Percentiles rank a stretch among this genome's conserved stretches.
phyloP scores from a whole-genome alignment of 2,329 filamentous ascomycete species.

The Incumbomyces lentus region DNA sequence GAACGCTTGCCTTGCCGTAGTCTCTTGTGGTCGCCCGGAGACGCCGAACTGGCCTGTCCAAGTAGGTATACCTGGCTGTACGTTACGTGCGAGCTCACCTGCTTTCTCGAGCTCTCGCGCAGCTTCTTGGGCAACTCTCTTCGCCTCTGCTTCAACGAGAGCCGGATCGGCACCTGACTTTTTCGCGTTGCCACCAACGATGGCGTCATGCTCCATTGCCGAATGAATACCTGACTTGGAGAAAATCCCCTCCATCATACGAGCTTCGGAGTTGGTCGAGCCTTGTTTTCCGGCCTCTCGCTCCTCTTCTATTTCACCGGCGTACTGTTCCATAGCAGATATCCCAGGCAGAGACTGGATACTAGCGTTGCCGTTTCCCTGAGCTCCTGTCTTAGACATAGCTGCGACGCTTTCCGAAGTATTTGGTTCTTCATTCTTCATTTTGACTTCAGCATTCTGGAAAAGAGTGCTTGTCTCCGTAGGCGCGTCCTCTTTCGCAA shows the following conservation, averaged over 20 bases:
- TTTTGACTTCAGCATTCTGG: constrained; percentile 70
- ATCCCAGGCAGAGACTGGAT: constrained; percentile 50
- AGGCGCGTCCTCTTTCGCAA: constrained; percentile 57
- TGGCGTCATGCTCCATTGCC: constrained; percentile 87
- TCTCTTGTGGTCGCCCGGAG: constrained; percentile 57
- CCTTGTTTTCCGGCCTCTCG: constrained; percentile 25
- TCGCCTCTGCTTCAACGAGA: constrained; percentile 73
- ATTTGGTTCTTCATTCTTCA: constrained; percentile 29
- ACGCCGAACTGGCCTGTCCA: constrained; percentile 84
- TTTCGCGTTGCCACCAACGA: constrained; percentile 57
- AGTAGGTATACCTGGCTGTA: constrained; percentile 77
- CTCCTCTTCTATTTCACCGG: constrained; percentile 39
- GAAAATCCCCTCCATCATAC: constrained; percentile 83
- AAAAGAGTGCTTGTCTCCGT: constrained; percentile 83
- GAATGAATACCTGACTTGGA: constrained; percentile 75
- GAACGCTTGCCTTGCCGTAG: constrained; percentile 37
- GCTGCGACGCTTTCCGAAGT: constrained; percentile 13
- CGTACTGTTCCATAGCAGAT: constrained; percentile 54
- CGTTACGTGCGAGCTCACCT: constrained; percentile 57
- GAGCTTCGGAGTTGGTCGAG: constrained; percentile 47
- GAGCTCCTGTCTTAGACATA: constrained; percentile 21
- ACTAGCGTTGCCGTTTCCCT: constrained; percentile 24
- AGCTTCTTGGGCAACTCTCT: constrained; percentile 65
- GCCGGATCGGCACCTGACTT: constrained; percentile 62
- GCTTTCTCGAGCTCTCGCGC: constrained; percentile 65